phyloP scores from a whole-genome alignment of 805 yeast genomes.

The Kazachstania africana region DNA sequence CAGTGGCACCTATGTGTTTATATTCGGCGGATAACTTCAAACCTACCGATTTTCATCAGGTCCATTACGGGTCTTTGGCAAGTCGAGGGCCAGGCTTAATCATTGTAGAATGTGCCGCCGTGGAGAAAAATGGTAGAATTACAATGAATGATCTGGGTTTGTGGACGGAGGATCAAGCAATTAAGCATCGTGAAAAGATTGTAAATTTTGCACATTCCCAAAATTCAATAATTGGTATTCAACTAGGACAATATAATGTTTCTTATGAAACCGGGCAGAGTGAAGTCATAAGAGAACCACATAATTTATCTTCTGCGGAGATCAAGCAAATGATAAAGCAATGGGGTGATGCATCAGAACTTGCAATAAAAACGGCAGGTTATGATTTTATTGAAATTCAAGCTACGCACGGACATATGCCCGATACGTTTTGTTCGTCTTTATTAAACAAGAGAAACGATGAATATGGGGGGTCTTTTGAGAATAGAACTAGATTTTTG shows the following conservation, averaged over 20 bases:
- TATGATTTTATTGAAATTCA: slow-evolving; percentile 55
- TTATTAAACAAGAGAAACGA: slow-evolving; percentile 44
- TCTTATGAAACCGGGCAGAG: too few species aligned
- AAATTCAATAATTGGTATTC: slow-evolving; percentile 37
- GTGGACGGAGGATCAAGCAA: slow-evolving; percentile 39
- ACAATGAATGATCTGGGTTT: slow-evolving; percentile 39
- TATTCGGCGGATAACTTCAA: slow-evolving; percentile 35
- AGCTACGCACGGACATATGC: slow-evolving; percentile 49
- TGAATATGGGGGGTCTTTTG: slow-evolving; percentile 51
- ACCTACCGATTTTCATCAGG: slow-evolving; percentile 36
- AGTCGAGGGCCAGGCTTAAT: slow-evolving; percentile 39
- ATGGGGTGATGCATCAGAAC: slow-evolving; percentile 36
- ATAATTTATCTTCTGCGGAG: slow-evolving; percentile 35
- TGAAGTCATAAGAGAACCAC: too few species aligned
- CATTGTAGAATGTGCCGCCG: slow-evolving; percentile 36
- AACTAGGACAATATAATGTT: slow-evolving; percentile 46
- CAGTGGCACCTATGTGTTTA: slow-evolving; percentile 47
- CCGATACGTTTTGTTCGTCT: slow-evolving; percentile 36
- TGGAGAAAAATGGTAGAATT: slow-evolving; percentile 31
- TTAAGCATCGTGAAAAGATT: slow-evolving; percentile 24
- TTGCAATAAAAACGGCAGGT: slow-evolving; percentile 39
- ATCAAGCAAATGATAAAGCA: slow-evolving; percentile 30
- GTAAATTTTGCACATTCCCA: slow-evolving; percentile 38
- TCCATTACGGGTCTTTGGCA: slow-evolving; percentile 38
- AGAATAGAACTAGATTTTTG: slow-evolving; percentile 41